Base-by-base conservation (phyloP, 495 filamentous ascomycete genomes). In the Penicillium canescens region DNA sequence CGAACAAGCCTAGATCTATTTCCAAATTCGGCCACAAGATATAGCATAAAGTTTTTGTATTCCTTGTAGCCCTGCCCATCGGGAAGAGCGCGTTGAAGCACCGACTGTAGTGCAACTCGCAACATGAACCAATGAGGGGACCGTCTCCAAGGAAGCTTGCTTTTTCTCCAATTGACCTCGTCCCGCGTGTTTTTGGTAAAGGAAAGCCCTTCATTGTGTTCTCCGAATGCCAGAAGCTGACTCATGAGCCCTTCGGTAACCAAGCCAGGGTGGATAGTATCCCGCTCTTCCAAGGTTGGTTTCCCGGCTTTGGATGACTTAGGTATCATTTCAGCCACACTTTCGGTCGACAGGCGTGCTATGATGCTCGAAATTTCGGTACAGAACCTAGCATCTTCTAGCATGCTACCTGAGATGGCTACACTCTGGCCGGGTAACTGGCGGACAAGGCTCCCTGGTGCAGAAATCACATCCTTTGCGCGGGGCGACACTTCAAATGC, bases 21-120 rank as follows among this genome's bases (percentile, higher is more conserved):
- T 3, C 50, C 56, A 24, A 63, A 2, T 11, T 54, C 21, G 12
- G 60, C 82, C 61, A 51, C 68, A 75, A 13, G 77, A 40, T 57
- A 59, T 4, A 59, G 56, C 69, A 84, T 80, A 48, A 83, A 74
- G 0, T 63, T 52, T 46, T 88, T 88, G 68, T 85, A 87, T 6
- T 59, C 56, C 13, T 16, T 48, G 21, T 51, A 53, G 16, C 61
- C 54, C 14, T 64, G 53, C 5, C n/a, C 12, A 13, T 39, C 42
- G 10, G 48, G 79, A 36, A 86, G 51, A 0, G 69, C 57, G 8
- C 84, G 82, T 0, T 82, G 77, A 18, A 85, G 54, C 1, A 86
- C 34, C 14, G 50, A 57, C 26, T 63, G 56, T 9, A 59, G 42
- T 33, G 56, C 56, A 34, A 60, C 56, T 11, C 46, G 50, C 16